Evolutionary conservation across 2,329 filamentous ascomycete species (phyloP), one percentile per base, ranked within the genome.

Genomic region (Gremmenia infestans): DNA sequence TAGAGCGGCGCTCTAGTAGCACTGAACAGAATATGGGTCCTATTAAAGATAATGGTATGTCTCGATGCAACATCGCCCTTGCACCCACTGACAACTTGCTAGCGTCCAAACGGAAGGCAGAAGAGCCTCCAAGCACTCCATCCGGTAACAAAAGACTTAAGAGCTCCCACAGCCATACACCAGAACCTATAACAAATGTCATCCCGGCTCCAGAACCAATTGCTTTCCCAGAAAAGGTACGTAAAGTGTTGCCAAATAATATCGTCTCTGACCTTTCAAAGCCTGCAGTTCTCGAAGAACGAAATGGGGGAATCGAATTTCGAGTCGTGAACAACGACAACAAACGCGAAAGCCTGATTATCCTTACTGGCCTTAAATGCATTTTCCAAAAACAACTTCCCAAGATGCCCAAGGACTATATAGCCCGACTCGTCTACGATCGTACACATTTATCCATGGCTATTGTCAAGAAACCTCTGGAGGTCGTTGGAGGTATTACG

Each of bases 361-460:
- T 99, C 65, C 79, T 99, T 57, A 97, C 93, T 0, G 94, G 94
- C 14, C 78, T 99, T 54, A 99, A 97, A 71, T 96, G 92, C 70
- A 95, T 99, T 62, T 97, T 99, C 68, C 94, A 99, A 71, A 97
- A 97, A 67, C 94, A 99, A 70, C 79, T 99, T 5, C 94, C 94
- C 0, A 97, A 97, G 73, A 99, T 99, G 94, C 94, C 94, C 14
- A 97, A 97, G 73, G 94, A 97, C 70, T 99, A 99, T 72, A 97
- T 99, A 65, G 94, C 94, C 4, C 89, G 94, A 40, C 83, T 99
- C 7, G 94, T 99, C 56, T 99, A 99, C 74, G 94, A 99, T 73
- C 87, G 94, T 52, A 96, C 93, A 5, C 94, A 99, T 76, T 72
- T 97, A 59, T 96, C 91, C 40, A 96, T 99, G 65, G 94, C 94